Evolutionary conservation across 176 grass and related monocot species (phyloP).

Genomic region (Aegilops bicornis): DNA sequence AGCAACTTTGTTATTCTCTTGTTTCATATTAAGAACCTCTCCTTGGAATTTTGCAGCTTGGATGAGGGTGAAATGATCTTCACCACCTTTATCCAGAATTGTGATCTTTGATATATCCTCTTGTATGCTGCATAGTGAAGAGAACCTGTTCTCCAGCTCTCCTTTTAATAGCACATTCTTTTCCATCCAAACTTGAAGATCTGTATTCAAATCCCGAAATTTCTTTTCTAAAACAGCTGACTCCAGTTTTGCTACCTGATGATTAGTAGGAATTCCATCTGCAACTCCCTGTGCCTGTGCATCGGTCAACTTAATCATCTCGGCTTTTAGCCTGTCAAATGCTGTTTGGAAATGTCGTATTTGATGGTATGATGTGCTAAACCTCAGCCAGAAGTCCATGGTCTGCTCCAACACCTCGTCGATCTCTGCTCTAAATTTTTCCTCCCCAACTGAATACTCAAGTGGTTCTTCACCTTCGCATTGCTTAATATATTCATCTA

Average conservation of each 20-base stretch:
- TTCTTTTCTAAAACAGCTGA: constrained; percentile 56
- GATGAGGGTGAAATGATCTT: constrained; percentile 43
- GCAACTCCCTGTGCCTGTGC: constrained; percentile 22
- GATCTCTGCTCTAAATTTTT: constrained; percentile 63
- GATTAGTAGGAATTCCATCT: constrained; percentile 23
- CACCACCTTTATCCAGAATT: constrained; percentile 22
- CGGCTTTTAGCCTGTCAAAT: constrained; percentile 54
- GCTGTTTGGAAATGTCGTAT: constrained; percentile 56
- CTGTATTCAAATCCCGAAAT: constrained; percentile 66
- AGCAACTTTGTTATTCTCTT: constrained; percentile 68
- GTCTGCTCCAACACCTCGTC: constrained; percentile 60
- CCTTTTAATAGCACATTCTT: constrained; percentile 70
- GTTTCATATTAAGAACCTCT: constrained; percentile 72
- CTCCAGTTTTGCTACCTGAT: constrained; percentile 47
- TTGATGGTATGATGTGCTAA: constrained; percentile 73
- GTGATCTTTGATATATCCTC: constrained; percentile 61
- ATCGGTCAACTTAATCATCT: constrained; percentile 50
- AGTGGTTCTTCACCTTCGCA: constrained; percentile 38
- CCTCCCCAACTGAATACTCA: constrained; percentile 35
- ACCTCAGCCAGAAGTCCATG: constrained; percentile 78
- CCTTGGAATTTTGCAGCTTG: constrained; percentile 69
- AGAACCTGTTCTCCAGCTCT: constrained; percentile 63
- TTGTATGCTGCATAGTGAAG: constrained; percentile 58
- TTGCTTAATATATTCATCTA: constrained; percentile 58
- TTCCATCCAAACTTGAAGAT: constrained; percentile 79